phyloP scores from a whole-genome alignment of 2,329 filamentous ascomycete species.

The Apiospora malaysiana region DNA sequence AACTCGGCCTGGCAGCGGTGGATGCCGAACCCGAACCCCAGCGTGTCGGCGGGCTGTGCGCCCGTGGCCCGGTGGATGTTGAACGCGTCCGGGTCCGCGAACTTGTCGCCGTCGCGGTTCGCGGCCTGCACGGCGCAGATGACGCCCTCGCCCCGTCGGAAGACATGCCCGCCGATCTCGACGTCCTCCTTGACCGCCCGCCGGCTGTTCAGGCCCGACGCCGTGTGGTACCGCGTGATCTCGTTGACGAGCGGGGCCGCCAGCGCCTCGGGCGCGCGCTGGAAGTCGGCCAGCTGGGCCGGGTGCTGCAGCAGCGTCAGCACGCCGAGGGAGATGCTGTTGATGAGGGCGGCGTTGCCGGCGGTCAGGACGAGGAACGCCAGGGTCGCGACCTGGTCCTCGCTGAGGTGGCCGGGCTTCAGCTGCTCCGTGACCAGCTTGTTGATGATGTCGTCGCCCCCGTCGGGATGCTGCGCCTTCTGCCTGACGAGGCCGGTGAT shows the following conservation, averaged over 20 bases:
- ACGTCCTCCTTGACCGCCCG: slow-evolving; percentile 53
- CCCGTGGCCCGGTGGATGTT: slow-evolving; percentile 19
- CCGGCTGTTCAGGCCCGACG: slow-evolving; percentile 64
- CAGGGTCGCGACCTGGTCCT: slow-evolving; percentile 23
- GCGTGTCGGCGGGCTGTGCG: background rate
- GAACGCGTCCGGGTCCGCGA: slow-evolving; percentile 20
- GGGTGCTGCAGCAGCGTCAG: slow-evolving; percentile 26
- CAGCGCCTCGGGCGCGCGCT: background rate
- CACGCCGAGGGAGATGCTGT: slow-evolving; percentile 26
- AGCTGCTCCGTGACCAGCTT: slow-evolving; percentile 23
- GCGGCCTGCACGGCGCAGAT: slow-evolving; percentile 25
- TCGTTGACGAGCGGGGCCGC: slow-evolving; percentile 19
- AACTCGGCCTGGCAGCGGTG: slow-evolving; percentile 24
- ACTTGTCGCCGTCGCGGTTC: slow-evolving; percentile 20
- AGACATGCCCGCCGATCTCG: slow-evolving; percentile 39
- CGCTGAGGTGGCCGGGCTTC: slow-evolving; percentile 17
- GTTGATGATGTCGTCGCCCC: slow-evolving; percentile 23
- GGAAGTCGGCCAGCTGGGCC: slow-evolving; percentile 24
- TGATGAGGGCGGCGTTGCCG: slow-evolving; percentile 26
- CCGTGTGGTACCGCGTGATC: slow-evolving; percentile 18
- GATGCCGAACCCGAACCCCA: slow-evolving; percentile 20
- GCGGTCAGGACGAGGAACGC: slow-evolving; percentile 24
- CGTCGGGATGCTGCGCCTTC: background rate
- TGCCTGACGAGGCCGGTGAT: slow-evolving; percentile 21
- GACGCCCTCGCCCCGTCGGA: slow-evolving; percentile 24